Evolutionary conservation across 1,284 basidiomycete genomes (phyloP), one percentile per base, ranked within the genome.

Genomic region (Puccinia horiana): DNA sequence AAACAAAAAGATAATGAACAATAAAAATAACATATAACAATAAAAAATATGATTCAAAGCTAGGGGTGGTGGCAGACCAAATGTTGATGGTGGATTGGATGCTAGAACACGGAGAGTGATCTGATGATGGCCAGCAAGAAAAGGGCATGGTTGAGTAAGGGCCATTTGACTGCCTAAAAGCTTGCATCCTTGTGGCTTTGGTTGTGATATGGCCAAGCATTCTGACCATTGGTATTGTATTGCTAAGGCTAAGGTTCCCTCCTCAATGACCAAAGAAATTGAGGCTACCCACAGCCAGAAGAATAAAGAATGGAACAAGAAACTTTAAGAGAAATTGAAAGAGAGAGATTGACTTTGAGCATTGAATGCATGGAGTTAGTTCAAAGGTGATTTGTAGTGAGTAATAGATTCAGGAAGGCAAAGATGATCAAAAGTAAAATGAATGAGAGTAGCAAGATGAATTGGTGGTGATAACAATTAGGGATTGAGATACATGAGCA

Each of bases 141-240:
- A 76, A 26, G 32, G 14, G 35, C 58, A 1, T 12, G 26, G 1
- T 2, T n/a, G 6, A 29, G 69, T 26, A 70, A 80, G 37, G 83
- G 61, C 44, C 83, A 83, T 67, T 69, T 84, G 26, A 92, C 92
- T 0, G 93, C 97, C 0, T 99, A 98, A 87, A 94, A 99, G 85
- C 88, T 96, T 23, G 91, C 94, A 20, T 88, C 90, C 29, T 91
- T 90, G 23, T 91, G 92, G 76, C 89, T 99, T 98, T 87, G 91
- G 96, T 49, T 91, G 95, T 1, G 90, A 91, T 84, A 95, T 95
- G 5, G 92, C 91, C 67, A 89, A 91, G n/a, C 90, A 95, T 85
- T 92, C 94, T 0, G 92, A 93, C 47, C 91, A 91, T 91, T 95
- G 92, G 91, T 93, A 96, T 86, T 99, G 97, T 97, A 90, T 93